phyloP scores from a whole-genome alignment of 179 eudicot genomes.

The Drosera spatulata region DNA sequence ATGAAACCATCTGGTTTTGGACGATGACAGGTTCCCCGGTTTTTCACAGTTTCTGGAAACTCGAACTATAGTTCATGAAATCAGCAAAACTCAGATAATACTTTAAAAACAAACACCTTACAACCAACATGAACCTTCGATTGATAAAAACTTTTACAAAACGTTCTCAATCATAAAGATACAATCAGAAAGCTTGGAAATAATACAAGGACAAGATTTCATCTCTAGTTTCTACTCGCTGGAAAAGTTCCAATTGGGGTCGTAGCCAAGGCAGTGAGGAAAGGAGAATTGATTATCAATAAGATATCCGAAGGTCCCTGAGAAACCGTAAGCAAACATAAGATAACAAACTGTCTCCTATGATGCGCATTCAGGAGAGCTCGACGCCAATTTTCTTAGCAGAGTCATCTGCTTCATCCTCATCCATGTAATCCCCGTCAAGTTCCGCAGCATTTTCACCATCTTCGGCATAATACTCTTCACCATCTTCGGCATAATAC shows the following conservation, averaged over 20 bases:
- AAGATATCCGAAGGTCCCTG: no score
- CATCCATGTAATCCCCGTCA: conserved; percentile 49
- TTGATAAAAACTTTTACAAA: no score
- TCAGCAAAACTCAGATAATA: no score
- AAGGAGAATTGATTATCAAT: no score
- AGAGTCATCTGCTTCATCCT: conserved; percentile 77
- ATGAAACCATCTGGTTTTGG: no score
- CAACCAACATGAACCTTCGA: no score
- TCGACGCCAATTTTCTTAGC: conserved; percentile 77
- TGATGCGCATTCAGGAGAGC: conserved; percentile 19
- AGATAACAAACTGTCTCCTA: background rate
- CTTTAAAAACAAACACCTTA: no score
- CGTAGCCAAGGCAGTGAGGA: background rate
- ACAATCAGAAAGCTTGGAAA: background rate
- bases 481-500: conserved; percentile 38
- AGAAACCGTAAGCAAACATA: background rate
- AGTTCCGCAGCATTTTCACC: conserved; percentile 44
- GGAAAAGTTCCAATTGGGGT: no score
- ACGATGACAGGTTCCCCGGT: no score
- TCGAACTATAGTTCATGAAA: no score
- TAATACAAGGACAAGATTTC: background rate
- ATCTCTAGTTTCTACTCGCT: background rate
- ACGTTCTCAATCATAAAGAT: no score
- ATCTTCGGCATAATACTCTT: conserved; percentile 36
- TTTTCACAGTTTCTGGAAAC: no score